Evolutionary conservation across 495 filamentous ascomycete species (phyloP), one percentile per base, ranked within the genome.

Genomic region (Glutinoglossum americanum): DNA sequence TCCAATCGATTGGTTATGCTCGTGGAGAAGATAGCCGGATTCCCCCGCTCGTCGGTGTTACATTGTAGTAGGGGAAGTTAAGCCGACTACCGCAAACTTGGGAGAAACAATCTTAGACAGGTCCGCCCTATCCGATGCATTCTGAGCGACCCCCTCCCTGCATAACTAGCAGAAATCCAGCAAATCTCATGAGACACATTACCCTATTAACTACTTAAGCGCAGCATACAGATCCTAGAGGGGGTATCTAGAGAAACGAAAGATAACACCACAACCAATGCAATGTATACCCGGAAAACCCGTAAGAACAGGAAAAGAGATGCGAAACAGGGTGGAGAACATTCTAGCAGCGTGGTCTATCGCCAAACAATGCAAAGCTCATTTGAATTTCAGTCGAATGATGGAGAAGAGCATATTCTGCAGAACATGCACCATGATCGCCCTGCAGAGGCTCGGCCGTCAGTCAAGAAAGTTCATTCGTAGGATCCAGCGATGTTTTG

Each of bases 331-430:
- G 13, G 15, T 39, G 37, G 5, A 39, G 37, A 17, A 39, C 2
- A 11, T 33, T 33, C 30, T 3, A 33, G 5, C 5, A 39, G 37
- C 9, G 13, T 13, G 37, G 2, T 39, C 7, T 39, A 10, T 39
- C 51, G 30, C 30, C 9, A 33, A 33, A 9, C 30, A 9, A 9
- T 33, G 9, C 9, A 33, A 33, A 9, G 30, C 57, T 72, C 61
- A 74, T 59, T 70, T 69, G 68, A 82, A 82, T 60, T 73, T 71
- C 61, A 82, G 63, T 59, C 79, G 71, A 26, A 80, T 74, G 62
- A 82, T 81, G 23, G 75, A 75, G 62, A 82, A 80, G 23, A 82
- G 55, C 79, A 82, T 82, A 60, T 80, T 82, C 67, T 81, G 79
- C 65, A 81, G 62, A 27, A 82, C 79, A 60, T 82, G 79, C 62